Evolutionary conservation across 2,329 filamentous ascomycete species (phyloP), one percentile per base, ranked within the genome.

Genomic region (Penicillium sp.): DNA sequence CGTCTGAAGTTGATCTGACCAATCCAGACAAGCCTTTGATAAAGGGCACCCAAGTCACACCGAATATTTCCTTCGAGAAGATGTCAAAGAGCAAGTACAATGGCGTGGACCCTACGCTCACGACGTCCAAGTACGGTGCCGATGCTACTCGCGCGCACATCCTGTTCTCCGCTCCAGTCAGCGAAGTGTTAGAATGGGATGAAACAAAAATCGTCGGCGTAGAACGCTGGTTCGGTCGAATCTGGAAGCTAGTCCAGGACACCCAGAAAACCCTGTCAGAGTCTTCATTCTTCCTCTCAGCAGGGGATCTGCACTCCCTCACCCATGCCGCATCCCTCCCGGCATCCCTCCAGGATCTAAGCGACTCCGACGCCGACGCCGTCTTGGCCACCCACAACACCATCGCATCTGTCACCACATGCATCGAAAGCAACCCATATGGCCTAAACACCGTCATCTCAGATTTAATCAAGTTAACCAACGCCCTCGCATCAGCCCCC

Each of bases 61-160:
- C 86, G 1, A 79, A 74, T 25, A 70, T 89, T 14, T 84, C 81
- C 1, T 95, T 80, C 60, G 89, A 95, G 67, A 95, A 95, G 66
- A 95, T 95, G 90, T 93, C 88, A 33, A 95, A 95, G 72, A 95
- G 88, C 62, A 95, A 95, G 69, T 79, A 93, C 72, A 95, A 95
- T 64, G 90, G 90, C 22, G 88, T 95, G 6, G 89, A 95, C 64
- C 90, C 90, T 0, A 83, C 81, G 0, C 76, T 74, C 0, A 87
- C 86, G 55, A 88, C 93, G 49, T 72, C 77, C 7, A 82, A 81
- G 57, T 86, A 93, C 60, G 90, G 90, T 18, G 88, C 89, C 1
- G 90, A 95, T 67, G 84, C 88, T 5, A 90, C 88, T 2, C 78
- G 90, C 48, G 89, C 89, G 3, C 90, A 95, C 65, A 88, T 95